Base-by-base conservation (phyloP, 2,329 filamentous ascomycete species). In the Aspergillus arachidicola region DNA sequence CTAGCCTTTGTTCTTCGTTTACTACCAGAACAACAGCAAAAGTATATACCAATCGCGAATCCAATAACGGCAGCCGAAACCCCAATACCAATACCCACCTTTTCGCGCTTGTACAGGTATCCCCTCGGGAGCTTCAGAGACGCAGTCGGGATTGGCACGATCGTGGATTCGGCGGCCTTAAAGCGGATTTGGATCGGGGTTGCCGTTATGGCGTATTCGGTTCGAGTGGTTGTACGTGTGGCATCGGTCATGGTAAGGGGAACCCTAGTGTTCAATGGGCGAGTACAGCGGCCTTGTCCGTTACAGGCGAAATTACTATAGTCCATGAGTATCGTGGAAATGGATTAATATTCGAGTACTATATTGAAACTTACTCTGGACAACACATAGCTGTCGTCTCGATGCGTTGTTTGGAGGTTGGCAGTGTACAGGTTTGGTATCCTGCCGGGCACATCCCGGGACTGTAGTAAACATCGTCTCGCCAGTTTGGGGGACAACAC, bases 121-220 rank as follows among this genome's bases (percentile, higher is more conserved):
- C 51, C 54, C 6, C 43, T n/a, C 2, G 62, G 62, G 1, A 64
- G 28, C 11, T 19, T 19, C 14, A 64, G 50, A 11, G 61, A 51
- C 26, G 59, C 26, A 46, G 60, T 28, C 30, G 66, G 66, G 12
- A 59, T 45, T 12, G 58, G 62, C 5, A 64, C 62, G 14, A 61
- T n/a, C 2, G 50, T 56, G 0, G 67, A 69, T 34, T 69, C 62
- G 19, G 61, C 50, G 1, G 62, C 63, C 30, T 46, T 58, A 54
- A 66, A 69, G 1, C 63, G 66, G 23, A 68, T 65, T 30, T 68
- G 66, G 36, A 69, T 66, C 0, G 61, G 57, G 7, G 64, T 64
- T 3, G 61, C 66, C 26, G 61, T 66, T 4, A 66, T 57, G 1
- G 38, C 64, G 38, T 60, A 59, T 10, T 55, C 50, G 0, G 51